phyloP scores from a whole-genome alignment of 1,139 yeast genomes.

The Debaryomycetaceae sp. region DNA sequence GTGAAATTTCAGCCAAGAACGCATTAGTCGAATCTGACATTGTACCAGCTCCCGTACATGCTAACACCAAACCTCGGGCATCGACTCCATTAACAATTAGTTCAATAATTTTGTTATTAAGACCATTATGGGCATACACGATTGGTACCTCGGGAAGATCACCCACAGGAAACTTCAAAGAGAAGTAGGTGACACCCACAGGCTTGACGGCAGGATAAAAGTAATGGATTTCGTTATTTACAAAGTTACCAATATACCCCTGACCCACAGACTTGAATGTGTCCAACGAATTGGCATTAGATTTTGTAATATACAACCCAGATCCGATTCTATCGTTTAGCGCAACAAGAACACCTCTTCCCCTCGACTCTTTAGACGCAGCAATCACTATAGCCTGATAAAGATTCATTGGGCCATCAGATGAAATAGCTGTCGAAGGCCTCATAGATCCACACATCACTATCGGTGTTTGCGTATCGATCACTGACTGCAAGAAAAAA shows the following conservation, averaged over 20 bases:
- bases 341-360: slow-evolving; percentile 62
- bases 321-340: slow-evolving; percentile 66
- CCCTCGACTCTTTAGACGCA: slow-evolving; percentile 43
- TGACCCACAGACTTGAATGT: slow-evolving; percentile 67
- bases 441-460: slow-evolving; percentile 73
- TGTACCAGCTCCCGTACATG: slow-evolving; percentile 73
- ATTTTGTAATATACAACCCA: slow-evolving; percentile 66
- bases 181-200: slow-evolving; percentile 45
- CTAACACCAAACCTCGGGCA: slow-evolving; percentile 55
- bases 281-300: slow-evolving; percentile 66
- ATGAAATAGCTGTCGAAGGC: slow-evolving; percentile 65
- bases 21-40: slow-evolving; percentile 51
- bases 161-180: slow-evolving; percentile 10
- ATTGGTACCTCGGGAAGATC: slow-evolving; percentile 47
- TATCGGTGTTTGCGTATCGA: slow-evolving; percentile 55
- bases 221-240: slow-evolving; percentile 61
- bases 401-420: slow-evolving; percentile 71
- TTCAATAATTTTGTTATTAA: slow-evolving; percentile 46
- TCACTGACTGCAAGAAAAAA: slow-evolving; percentile 59
- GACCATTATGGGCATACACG: slow-evolving; percentile 59
- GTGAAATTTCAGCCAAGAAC: slow-evolving; percentile 28
- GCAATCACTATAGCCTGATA: slow-evolving; percentile 70
- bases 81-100: slow-evolving; percentile 41
- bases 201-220: slow-evolving; percentile 64
- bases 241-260: slow-evolving; percentile 68